Conservation (phyloP, 2,329 filamentous ascomycete species). For the Fusarium temperatum region DNA sequence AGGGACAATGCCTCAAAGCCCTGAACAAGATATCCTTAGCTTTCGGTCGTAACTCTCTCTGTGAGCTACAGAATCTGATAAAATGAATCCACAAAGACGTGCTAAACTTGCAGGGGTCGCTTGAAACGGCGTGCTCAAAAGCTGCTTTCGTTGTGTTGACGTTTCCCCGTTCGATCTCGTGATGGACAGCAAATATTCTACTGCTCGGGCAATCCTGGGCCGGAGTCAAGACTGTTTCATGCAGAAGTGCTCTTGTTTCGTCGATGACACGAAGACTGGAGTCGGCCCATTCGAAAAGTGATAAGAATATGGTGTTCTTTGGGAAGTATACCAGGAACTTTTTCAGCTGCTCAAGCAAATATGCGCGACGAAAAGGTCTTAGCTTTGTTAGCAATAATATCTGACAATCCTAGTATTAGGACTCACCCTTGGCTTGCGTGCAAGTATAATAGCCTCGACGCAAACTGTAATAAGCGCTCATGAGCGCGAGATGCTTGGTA, state of each 20-base stretch:
- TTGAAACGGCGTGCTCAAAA: slow-evolving; percentile 61
- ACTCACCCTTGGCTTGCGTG: slow-evolving; percentile 68
- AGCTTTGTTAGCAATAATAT: slow-evolving; percentile 26
- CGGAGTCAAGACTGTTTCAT: slow-evolving; percentile 57
- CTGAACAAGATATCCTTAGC: slow-evolving; percentile 60
- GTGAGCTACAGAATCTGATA: slow-evolving; percentile 55
- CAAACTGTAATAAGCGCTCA: slow-evolving; percentile 75
- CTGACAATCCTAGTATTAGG: neutral
- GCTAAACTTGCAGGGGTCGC: slow-evolving; percentile 51
- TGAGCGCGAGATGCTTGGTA: slow-evolving; percentile 50
- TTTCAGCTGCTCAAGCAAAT: slow-evolving; percentile 69
- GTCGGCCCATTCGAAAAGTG: slow-evolving; percentile 78
- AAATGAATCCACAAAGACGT: slow-evolving; percentile 60
- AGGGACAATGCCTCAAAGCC: slow-evolving; percentile 58
- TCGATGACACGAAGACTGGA: slow-evolving; percentile 77
- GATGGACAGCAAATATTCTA: slow-evolving; percentile 60
- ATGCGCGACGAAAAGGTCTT: slow-evolving; percentile 72
- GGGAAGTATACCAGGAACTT: slow-evolving; percentile 73
- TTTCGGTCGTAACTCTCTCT: slow-evolving; percentile 50
- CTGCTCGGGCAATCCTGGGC: slow-evolving; percentile 54
- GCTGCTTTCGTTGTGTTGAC: slow-evolving; percentile 59
- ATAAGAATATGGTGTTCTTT: slow-evolving; percentile 78
- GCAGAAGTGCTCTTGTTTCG: slow-evolving; percentile 74
- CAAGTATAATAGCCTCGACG: slow-evolving; percentile 71
- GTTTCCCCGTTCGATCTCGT: slow-evolving; percentile 60